These are phyloP conservation scores for Sequoiadendron giganteum DNA, from an alignment of 75 land plant species.

Conservation along the genomic window DNA sequence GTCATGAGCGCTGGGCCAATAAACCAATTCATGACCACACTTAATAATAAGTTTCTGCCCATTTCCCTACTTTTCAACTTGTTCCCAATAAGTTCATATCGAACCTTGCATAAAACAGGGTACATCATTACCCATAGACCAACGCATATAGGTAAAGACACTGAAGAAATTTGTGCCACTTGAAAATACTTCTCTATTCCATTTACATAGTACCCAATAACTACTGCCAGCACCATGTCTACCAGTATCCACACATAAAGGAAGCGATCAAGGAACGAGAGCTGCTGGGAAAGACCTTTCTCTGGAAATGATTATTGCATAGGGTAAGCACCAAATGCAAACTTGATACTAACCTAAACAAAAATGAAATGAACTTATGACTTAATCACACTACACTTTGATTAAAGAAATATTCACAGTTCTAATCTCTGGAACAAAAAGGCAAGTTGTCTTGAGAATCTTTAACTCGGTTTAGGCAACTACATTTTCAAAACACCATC, in stretches of 20 bases:
- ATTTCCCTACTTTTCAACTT: slow-evolving; percentile 8
- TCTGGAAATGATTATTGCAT: background rate
- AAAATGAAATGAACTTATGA: background rate
- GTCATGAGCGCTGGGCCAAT: slow-evolving; percentile 45
- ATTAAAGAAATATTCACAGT: background rate
- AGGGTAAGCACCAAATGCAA: background rate
- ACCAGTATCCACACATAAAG: slow-evolving; percentile 41
- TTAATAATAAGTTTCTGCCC: slow-evolving; percentile 16
- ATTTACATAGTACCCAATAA: slow-evolving; percentile 33
- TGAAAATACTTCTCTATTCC: slow-evolving; percentile 21
- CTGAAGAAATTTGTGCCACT: slow-evolving; percentile 29
- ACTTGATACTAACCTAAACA: background rate
- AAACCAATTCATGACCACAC: slow-evolving; percentile 33
- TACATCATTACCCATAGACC: slow-evolving; percentile 53
- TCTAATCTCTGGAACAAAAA: background rate
- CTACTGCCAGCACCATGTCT: slow-evolving; percentile 32
- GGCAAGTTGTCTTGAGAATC: background rate
- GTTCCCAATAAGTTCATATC: slow-evolving; percentile 18
- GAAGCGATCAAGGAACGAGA: slow-evolving; percentile 32
- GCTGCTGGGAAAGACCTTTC: slow-evolving; percentile 18
- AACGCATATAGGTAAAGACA: slow-evolving; percentile 43
- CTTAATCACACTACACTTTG: background rate
- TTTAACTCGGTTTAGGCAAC: background rate
- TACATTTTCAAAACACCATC: background rate
- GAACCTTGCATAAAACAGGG: slow-evolving; percentile 43